phyloP scores from a whole-genome alignment of 805 yeast genomes.

The Pichia scutulata region DNA sequence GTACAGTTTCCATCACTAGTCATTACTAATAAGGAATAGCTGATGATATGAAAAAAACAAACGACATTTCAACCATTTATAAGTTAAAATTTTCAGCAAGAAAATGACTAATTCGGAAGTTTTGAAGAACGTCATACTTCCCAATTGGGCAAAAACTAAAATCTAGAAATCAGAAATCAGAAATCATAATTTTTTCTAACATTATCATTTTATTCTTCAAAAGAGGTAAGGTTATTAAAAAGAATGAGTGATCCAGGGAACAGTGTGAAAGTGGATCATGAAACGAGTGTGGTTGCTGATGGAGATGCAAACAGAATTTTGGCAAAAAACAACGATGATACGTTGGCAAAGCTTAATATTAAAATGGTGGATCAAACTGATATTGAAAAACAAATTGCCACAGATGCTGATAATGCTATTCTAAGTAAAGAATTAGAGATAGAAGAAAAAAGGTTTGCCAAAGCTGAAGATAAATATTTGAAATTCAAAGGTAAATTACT shows the following conservation, averaged over 20 bases:
- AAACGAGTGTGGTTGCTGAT: background rate
- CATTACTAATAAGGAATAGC: background rate
- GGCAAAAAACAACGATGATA: constrained; percentile 5
- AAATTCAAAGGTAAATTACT: constrained; percentile 38
- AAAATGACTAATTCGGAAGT: background rate
- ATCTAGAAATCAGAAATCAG: no score
- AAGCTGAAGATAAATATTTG: constrained; percentile 43
- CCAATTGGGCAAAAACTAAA: background rate
- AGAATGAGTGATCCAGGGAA: background rate
- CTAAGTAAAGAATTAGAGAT: constrained; percentile 57
- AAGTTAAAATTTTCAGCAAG: background rate
- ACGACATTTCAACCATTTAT: background rate
- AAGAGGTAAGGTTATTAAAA: no score
- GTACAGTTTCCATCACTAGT: constrained; percentile 13
- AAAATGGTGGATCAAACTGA: constrained; percentile 70
- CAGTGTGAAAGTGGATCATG: background rate
- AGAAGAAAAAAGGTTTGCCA: constrained; percentile 69
- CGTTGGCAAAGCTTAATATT: constrained; percentile 39
- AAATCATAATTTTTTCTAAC: background rate
- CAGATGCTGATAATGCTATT: constrained; percentile 57
- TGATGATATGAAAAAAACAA: background rate
- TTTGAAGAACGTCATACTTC: background rate
- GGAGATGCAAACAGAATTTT: background rate
- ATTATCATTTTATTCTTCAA: no score
- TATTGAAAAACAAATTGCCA: constrained; percentile 66